Conservation (phyloP, 2,329 filamentous ascomycete species). For the Rasamsonia emersonii region DNA sequence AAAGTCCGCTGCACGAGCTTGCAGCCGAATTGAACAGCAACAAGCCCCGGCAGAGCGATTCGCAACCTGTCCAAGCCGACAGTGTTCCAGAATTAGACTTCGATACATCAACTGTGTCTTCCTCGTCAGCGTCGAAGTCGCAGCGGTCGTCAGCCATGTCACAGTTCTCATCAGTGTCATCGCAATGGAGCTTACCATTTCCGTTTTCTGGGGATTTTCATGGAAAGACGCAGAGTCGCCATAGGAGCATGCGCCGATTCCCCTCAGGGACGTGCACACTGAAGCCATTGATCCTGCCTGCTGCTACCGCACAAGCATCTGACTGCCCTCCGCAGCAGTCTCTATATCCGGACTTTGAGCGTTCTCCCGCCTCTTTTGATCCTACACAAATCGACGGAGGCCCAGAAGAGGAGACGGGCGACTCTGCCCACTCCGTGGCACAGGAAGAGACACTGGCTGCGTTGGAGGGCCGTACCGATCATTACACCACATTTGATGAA, state of each 20-base stretch:
- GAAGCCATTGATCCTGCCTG: slow-evolving; percentile 25
- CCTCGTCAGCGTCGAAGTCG: slow-evolving; percentile 11
- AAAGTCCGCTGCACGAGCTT: too few relatives aligned
- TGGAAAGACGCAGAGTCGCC: slow-evolving; percentile 13
- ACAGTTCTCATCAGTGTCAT: slow-evolving; percentile 13
- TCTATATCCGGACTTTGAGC: neutral
- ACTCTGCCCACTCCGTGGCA: slow-evolving; percentile 10
- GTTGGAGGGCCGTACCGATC: slow-evolving; percentile 19
- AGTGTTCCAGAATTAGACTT: neutral
- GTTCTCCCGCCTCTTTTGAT: slow-evolving; percentile 6
- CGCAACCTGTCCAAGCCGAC: slow-evolving; percentile 2
- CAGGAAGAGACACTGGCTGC: slow-evolving; percentile 26
- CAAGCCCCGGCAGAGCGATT: neutral
- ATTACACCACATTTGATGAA: slow-evolving; percentile 18
- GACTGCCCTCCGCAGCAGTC: slow-evolving; percentile 4
- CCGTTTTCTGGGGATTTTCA: slow-evolving; percentile 15
- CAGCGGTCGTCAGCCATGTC: slow-evolving; percentile 19
- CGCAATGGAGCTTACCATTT: slow-evolving; percentile 15
- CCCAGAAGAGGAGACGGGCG: neutral
- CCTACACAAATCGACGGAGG: slow-evolving; percentile 12
- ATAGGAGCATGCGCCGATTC: slow-evolving; percentile 25
- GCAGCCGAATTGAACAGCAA: too few relatives aligned
- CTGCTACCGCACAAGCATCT: slow-evolving; percentile 8
- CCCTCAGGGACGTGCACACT: slow-evolving; percentile 25
- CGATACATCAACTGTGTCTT: slow-evolving; percentile 6